Conservation (phyloP, 23 red algal genomes). For the Cyanidiococcus yangmingshanensis region DNA sequence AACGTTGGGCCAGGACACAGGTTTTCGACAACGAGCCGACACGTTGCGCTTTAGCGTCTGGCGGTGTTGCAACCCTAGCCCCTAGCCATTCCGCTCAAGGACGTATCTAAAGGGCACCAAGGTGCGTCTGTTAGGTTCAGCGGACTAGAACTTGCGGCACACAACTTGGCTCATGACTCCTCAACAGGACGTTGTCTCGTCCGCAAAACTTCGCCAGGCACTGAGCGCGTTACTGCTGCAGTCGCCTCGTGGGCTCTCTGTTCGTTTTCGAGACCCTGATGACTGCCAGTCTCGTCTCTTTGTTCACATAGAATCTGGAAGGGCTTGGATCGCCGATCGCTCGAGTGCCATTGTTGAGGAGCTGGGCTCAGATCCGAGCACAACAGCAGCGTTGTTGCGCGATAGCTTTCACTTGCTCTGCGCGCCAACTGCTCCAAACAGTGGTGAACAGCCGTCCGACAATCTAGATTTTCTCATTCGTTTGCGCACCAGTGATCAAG, state of each 20-base stretch:
- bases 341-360: neutral
- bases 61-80: no score
- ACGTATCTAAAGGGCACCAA: no score
- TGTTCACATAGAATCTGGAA: neutral
- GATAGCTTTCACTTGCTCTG: neutral
- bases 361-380: neutral
- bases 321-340: neutral
- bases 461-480: neutral
- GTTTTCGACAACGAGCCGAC: no score
- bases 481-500: neutral
- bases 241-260: neutral
- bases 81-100: no score
- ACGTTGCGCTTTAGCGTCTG: no score
- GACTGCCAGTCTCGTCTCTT: neutral
- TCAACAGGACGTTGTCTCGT: no score
- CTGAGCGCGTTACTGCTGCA: neutral
- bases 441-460: no score
- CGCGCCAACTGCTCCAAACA: neutral
- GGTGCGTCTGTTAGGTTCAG: no score
- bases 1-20: no score
- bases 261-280: neutral
- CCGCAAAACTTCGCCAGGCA: no score
- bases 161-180: no score
- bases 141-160: no score
- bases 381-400: neutral